Base-by-base conservation (phyloP, 306 rosid species). In the Fragaria iinumae region DNA sequence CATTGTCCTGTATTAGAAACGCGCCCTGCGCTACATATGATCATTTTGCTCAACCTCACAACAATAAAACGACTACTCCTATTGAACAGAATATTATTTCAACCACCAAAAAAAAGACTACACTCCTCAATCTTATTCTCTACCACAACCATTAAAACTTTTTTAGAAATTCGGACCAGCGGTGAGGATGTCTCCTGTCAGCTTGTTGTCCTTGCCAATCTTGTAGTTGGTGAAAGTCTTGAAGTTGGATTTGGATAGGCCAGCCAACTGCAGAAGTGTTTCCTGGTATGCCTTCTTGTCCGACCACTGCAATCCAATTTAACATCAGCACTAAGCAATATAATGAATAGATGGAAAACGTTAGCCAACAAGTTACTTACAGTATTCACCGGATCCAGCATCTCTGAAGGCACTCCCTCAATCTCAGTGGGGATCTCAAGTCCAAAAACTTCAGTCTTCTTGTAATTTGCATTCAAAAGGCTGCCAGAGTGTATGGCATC, bases 341-440 rank as follows among this genome's bases (percentile, higher is more conserved):
- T 12, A 53, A 48, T 17, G 41, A 69, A 75, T 4, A 6, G 1
- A 44, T 12, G 14, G 73, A 11, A 65, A 76, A 5, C 6, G 11
- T 55, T 34, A 8, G 59, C 44, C 3, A 47, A 25, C 74, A 60
- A 43, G 73, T 57, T 41, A 84, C 93, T 88, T 12, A 91, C 98
- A 16, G 93, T 85, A 76, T 89, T 93, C 32, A 80, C 76, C 9
- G 98, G 96, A 67, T 90, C 87, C 56, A 91, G 79, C 74, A 93
- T 93, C 75, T 86, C 97, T 3, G 92, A 77, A 64, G 97, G 98
- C 50, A 93, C 88, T 29, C 97, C 98, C 64, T 93, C 93, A 63
- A 91, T 76, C 66, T 76, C 81, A 4, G 85, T 67, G 43, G 97
- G 98, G 67, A 89, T 93, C 78, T 93, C 90, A 20, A 93, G 89